A percentile compares a stretch with the other conserved stretches of the same genome.
Conservation (phyloP, 2,329 filamentous ascomycete genomes). For the Corniculantispora saksenae region DNA sequence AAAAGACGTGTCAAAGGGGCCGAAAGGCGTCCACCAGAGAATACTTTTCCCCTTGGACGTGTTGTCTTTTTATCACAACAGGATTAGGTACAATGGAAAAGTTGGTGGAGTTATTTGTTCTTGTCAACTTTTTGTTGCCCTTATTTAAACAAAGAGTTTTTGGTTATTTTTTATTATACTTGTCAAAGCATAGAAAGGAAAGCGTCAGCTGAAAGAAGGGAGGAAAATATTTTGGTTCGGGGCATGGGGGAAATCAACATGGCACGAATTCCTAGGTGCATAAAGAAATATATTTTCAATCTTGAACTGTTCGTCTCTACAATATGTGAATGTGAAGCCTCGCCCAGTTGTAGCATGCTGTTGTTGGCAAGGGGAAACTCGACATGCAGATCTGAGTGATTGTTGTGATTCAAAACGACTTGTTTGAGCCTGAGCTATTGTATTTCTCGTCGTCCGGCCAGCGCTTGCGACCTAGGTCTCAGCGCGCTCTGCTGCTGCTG, state of each 20-base stretch:
- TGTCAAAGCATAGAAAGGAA: conserved; percentile 7
- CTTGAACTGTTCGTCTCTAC: background rate
- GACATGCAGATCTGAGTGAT: too few species aligned
- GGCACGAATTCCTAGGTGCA: background rate
- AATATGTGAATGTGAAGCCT: too few species aligned
- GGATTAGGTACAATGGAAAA: background rate
- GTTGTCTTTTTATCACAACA: background rate
- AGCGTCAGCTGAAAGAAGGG: conserved; percentile 9
- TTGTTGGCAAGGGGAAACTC: too few species aligned
- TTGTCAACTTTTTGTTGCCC: too few species aligned
- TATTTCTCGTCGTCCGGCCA: background rate
- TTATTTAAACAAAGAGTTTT: background rate
- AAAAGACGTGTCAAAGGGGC: background rate
- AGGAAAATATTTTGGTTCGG: background rate
- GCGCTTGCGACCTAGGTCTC: conserved; percentile 5
- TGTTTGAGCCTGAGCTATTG: background rate
- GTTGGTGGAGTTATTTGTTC: background rate
- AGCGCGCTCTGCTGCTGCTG: background rate
- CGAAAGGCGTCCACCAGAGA: background rate
- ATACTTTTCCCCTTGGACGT: background rate
- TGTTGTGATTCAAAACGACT: too few species aligned
- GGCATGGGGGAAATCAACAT: background rate
- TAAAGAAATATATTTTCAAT: background rate
- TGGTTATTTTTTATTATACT: background rate
- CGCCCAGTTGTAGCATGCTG: too few species aligned